Percentiles rank a stretch among this genome's conserved stretches.
phyloP scores from a whole-genome alignment of 2,329 filamentous ascomycete species.

The Claviceps africana region DNA sequence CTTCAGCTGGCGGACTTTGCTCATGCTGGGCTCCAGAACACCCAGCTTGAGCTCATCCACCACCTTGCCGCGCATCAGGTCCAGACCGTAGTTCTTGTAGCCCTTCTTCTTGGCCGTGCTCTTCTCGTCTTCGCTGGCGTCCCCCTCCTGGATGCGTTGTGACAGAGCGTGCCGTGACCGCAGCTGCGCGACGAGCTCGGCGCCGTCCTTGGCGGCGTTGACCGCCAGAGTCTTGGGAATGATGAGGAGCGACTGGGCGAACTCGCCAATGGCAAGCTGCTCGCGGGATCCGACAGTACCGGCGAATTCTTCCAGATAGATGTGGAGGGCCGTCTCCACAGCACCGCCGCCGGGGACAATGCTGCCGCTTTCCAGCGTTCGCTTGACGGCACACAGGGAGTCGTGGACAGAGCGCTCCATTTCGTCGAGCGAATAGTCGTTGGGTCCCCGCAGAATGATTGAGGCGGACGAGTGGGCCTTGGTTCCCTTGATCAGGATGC shows the following conservation, averaged over 20 bases:
- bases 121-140: conserved; percentile 75
- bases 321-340: conserved; percentile 96
- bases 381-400: conserved; percentile 90
- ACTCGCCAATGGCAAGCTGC: conserved; percentile 95
- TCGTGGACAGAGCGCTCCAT: conserved; percentile 99
- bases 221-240: conserved; percentile 95
- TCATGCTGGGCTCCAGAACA: conserved; percentile 92
- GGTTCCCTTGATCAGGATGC: conserved; percentile 90
- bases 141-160: conserved; percentile 79
- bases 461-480: conserved; percentile 90
- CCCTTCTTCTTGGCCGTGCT: conserved; percentile 83
- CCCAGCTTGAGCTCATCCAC: conserved; percentile 89
- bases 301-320: conserved; percentile 97
- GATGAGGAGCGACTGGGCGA: conserved; percentile 82
- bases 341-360: conserved; percentile 94
- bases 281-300: conserved; percentile 93
- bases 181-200: conserved; percentile 88
- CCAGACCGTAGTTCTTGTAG: conserved; percentile 97
- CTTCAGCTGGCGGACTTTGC: conserved; percentile 97
- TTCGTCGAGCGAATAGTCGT: conserved; percentile 94
- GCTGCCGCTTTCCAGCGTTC: conserved; percentile 88
- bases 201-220: conserved; percentile 92
- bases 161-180: conserved; percentile 88
- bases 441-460: conserved; percentile 86
- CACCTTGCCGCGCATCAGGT: conserved; percentile 77